Evolutionary conservation across 2,329 filamentous ascomycete genomes (phyloP), one percentile per base, ranked within the genome.

Genomic region (Phoma sp.): DNA sequence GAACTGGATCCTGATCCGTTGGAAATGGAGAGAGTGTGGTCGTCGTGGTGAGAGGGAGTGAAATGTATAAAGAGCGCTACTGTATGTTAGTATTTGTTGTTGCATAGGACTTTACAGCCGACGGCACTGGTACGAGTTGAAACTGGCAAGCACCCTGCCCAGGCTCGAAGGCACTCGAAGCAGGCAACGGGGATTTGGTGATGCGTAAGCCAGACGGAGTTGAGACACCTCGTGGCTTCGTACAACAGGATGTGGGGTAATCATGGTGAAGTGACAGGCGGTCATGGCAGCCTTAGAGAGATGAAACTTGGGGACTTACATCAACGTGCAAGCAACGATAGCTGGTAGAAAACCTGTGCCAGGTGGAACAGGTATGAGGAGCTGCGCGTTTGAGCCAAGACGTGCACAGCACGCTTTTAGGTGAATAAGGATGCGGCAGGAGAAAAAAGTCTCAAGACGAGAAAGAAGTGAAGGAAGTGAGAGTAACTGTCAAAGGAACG

Each of bases 371-470:
- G 50, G 58, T 61, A 43, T 60, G 62, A 66, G 57, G 57, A 61
- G 56, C 43, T 67, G 57, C 55, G 59, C 62, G 68, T 69, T 57
- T 61, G 57, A 64, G 69, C 68, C 70, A 73, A 73, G 69, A 71
- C 70, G 72, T 74, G 71, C 71, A 56, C 72, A 73, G 72, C 71
- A 74, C 72, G 68, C 32, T 59, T 40, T 38, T 53, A 49, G 46
- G 48, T 56, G 51, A 61, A 62, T 58, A 55, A 59, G 61, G 61
- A 54, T 60, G 52, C 51, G 58, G 59, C 48, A 42, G 56, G 49
- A 46, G 52, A 17, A 36, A 28, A 43, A 40, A 40, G 45, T 46
- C 51, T 49, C 34, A 37, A 40, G 40, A 33, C n/a, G 29, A 49
- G 17, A 32, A 42, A 30, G 51, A 59, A 61, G 47, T 49, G 50